Evolutionary conservation across 495 filamentous ascomycete genomes (phyloP).

Genomic region (Pseudomonodictys pantanalensis): DNA sequence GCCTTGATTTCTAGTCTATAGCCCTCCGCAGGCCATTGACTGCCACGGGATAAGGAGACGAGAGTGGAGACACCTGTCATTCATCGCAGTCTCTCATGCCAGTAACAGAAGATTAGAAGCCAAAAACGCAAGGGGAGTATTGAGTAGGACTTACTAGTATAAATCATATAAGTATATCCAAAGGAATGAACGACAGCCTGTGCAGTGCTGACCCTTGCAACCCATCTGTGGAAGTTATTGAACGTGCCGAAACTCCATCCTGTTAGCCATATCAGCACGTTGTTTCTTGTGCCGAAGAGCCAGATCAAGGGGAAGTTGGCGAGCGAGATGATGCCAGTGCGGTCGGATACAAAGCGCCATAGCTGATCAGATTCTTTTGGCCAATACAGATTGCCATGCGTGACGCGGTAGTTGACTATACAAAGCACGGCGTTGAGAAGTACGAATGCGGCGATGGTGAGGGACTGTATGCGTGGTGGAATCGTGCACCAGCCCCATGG

Average conservation of each 20-base stretch:
- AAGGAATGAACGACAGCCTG: slow-evolving; percentile 28
- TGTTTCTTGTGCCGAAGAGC: slow-evolving; percentile 26
- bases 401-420: slow-evolving; percentile 41
- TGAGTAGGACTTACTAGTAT: background rate
- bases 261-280: slow-evolving; percentile 25
- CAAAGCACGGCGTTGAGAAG: slow-evolving; percentile 43
- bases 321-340: slow-evolving; percentile 26
- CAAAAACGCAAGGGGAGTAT: too few species aligned
- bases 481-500: slow-evolving; percentile 40
- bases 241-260: slow-evolving; percentile 29
- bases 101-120: too few species aligned
- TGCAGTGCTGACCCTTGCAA: slow-evolving; percentile 22
- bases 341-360: slow-evolving; percentile 24
- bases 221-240: slow-evolving; percentile 27
- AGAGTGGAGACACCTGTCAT: too few species aligned
- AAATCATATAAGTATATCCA: slow-evolving; percentile 21
- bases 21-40: too few species aligned
- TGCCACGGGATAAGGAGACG: too few species aligned
- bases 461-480: slow-evolving; percentile 44
- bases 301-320: slow-evolving; percentile 25
- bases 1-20: too few species aligned
- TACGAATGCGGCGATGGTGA: slow-evolving; percentile 46
- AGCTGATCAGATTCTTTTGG: slow-evolving; percentile 6
- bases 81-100: background rate
- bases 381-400: slow-evolving; percentile 30